Conservation (phyloP, 2,329 filamentous ascomycete species). For the Sporothrix dimorphospora region DNA sequence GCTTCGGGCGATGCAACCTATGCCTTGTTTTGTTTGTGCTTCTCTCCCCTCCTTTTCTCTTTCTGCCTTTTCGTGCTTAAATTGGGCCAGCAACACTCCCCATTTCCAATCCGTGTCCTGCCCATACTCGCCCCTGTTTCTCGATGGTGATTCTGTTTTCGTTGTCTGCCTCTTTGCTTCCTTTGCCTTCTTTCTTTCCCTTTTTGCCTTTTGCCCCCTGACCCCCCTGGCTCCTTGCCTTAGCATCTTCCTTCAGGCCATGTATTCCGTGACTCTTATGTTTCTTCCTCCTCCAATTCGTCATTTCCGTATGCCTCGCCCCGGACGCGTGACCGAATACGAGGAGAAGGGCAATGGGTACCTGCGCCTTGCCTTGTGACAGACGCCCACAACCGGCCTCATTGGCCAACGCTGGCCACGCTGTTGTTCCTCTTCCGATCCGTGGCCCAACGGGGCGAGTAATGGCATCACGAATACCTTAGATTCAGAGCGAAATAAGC, state of each 20-base stretch:
- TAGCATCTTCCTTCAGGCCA: not conserved
- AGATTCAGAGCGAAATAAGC: not conserved
- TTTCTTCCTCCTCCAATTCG: not conserved
- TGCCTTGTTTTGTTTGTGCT: not conserved
- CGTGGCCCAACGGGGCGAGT: not conserved
- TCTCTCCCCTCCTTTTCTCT: not conserved
- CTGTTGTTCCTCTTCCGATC: constrained; percentile 9
- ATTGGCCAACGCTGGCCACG: not conserved
- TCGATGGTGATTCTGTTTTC: not conserved
- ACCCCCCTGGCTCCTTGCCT: not conserved
- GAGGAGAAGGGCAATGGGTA: not conserved
- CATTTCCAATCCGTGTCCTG: not conserved
- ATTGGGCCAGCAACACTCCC: not conserved
- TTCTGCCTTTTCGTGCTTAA: constrained; percentile 13
- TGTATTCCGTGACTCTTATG: not conserved
- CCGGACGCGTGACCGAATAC: constrained; percentile 4
- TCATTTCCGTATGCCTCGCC: no score
- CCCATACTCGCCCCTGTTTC: not conserved
- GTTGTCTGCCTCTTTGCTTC: not conserved
- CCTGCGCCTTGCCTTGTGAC: constrained; percentile 16
- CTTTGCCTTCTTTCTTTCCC: not conserved
- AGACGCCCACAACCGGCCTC: not conserved
- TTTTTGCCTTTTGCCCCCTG: not conserved
- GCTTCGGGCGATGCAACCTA: not conserved
- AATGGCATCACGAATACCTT: not conserved